These are phyloP conservation scores for Fusarium tjaetaba DNA, from an alignment of 2,329 filamentous ascomycete genomes.

Conservation along the genomic window DNA sequence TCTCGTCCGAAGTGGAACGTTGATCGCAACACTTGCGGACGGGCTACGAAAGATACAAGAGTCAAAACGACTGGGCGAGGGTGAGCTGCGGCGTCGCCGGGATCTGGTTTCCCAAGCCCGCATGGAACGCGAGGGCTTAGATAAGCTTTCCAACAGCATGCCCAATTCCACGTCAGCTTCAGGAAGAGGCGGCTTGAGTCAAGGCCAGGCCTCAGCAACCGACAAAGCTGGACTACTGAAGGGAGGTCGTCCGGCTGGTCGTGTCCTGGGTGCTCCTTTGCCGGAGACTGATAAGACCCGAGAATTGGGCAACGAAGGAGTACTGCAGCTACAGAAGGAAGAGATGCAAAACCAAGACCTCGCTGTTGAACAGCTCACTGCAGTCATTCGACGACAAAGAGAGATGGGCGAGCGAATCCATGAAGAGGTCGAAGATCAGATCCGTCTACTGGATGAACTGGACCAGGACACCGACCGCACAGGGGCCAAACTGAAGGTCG, in stretches of 20 bases:
- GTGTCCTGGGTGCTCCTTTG: conserved; percentile 77
- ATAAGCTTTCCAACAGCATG: conserved; percentile 73
- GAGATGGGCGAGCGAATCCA: conserved; percentile 83
- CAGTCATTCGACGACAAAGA: conserved; percentile 76
- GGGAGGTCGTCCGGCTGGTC: conserved; percentile 57
- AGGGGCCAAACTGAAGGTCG: conserved; percentile 75
- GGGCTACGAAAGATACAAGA: conserved; percentile 70
- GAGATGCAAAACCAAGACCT: conserved; percentile 80
- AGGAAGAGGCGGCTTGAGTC: conserved; percentile 55
- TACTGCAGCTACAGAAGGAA: conserved; percentile 77
- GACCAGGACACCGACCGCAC: conserved; percentile 74
- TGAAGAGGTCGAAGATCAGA: conserved; percentile 77
- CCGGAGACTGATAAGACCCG: conserved; percentile 81
- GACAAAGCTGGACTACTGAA: conserved; percentile 62
- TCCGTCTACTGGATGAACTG: conserved; percentile 73
- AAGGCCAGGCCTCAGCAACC: conserved; percentile 59
- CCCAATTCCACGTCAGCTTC: conserved; percentile 44
- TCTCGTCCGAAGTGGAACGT: conserved; percentile 72
- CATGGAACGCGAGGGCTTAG: conserved; percentile 80
- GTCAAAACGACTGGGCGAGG: conserved; percentile 70
- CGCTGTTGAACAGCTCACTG: conserved; percentile 73
- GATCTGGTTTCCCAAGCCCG: conserved; percentile 76
- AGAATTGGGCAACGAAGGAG: conserved; percentile 79
- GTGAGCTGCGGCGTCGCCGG: conserved; percentile 75
- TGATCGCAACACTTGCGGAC: conserved; percentile 72